These are phyloP conservation scores for Beta macrorhiza DNA, from an alignment of 179 eudicot genomes.

Conservation along the genomic window DNA sequence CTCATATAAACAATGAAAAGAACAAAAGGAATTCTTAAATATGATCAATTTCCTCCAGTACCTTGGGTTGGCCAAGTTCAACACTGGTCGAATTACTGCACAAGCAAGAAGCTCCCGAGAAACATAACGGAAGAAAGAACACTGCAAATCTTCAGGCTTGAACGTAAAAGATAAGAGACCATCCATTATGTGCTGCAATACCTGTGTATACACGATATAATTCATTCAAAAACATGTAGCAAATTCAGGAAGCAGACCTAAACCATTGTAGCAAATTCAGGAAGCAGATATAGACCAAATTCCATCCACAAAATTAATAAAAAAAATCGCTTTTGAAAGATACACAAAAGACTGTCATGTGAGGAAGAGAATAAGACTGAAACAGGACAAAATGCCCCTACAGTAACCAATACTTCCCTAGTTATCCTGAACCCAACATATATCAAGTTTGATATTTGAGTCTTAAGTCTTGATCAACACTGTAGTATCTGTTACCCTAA, in stretches of 20 bases:
- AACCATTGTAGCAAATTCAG: neutral
- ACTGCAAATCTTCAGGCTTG: constrained; percentile 75
- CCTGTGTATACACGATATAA: constrained; percentile 46
- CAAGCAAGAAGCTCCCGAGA: constrained; percentile 93
- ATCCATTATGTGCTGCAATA: constrained; percentile 93
- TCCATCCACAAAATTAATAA: neutral
- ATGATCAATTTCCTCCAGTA: constrained; percentile 41
- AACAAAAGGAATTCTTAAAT: constrained; percentile 10
- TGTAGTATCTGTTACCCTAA: too few relatives aligned
- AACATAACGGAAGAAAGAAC: constrained; percentile 79
- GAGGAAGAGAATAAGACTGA: neutral
- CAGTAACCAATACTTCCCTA: neutral
- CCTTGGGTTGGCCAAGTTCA: constrained; percentile 95
- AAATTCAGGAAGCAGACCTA: neutral
- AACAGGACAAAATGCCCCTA: neutral
- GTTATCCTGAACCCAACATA: neutral
- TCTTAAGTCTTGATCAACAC: too few relatives aligned
- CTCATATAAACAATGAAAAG: neutral
- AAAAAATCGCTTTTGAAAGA: neutral
- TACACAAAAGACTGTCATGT: neutral
- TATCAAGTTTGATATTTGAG: too few relatives aligned
- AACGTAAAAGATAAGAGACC: constrained; percentile 71
- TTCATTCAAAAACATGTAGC: constrained; percentile 11
- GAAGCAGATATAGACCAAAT: neutral
- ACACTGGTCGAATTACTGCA: constrained; percentile 79